A percentile compares a stretch with the other conserved stretches of the same genome.
phyloP scores from a whole-genome alignment of 305 asterid species.

The Stenogyne calaminthoides region DNA sequence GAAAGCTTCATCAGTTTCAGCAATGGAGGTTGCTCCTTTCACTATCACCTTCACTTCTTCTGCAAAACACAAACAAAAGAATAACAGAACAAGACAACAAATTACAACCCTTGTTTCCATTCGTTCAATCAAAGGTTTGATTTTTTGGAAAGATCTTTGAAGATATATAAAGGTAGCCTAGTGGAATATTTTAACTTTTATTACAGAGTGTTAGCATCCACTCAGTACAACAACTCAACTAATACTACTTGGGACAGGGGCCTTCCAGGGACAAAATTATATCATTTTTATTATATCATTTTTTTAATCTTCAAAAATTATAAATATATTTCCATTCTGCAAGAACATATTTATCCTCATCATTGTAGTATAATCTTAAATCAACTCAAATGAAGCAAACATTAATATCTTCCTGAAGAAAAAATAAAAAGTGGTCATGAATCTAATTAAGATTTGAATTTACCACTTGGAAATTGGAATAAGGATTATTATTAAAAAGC shows the following conservation, averaged over 20 bases:
- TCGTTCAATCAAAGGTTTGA: not conserved
- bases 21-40: conserved; percentile 47
- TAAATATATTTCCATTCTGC: too few relatives aligned
- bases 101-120: conserved; percentile 33
- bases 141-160: conserved; percentile 18
- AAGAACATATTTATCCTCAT: too few relatives aligned
- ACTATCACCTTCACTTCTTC: conserved; percentile 50
- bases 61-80: conserved; percentile 34
- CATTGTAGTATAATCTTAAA: too few relatives aligned
- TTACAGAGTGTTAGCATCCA: not conserved
- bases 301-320: too few relatives aligned
- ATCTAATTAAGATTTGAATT: too few relatives aligned
- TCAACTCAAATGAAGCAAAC: too few relatives aligned
- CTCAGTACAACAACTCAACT: not conserved
- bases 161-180: conserved; percentile 17
- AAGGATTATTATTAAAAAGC: not conserved
- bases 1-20: conserved; percentile 65
- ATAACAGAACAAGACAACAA: conserved; percentile 27
- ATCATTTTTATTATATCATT: conserved; percentile 1
- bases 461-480: too few relatives aligned
- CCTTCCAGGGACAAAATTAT: conserved; percentile 22
- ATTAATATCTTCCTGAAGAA: too few relatives aligned
- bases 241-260: not conserved
- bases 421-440: too few relatives aligned
- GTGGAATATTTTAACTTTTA: conserved; percentile 14